Base-by-base conservation (phyloP, 208 protist genomes). In the Wallacemonas sp. region DNA sequence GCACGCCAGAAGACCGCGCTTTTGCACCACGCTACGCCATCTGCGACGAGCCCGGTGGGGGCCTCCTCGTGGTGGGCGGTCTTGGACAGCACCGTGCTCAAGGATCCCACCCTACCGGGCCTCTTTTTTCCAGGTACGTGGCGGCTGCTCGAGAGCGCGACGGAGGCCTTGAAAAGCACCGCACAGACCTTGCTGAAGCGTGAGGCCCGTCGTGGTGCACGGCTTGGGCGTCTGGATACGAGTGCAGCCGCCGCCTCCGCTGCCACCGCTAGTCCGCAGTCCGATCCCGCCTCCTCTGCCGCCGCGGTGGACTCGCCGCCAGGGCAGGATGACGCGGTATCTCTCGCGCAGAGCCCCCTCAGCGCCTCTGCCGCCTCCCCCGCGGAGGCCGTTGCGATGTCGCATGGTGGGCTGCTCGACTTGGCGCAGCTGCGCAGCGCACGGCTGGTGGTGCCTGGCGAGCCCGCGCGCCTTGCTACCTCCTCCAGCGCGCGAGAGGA, bases 31-130 rank as follows among this genome's bases (percentile, higher is more conserved):
- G 56, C 30, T 21, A 27, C 55, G 24, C 51, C 54, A 26, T 38
- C 30, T 26, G n/a, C 15, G 28, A 49, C 19, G 51, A 8, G 9
- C 21, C 9, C 14, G 30, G 46, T 30, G 12, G 64, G 60, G 22
- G 5, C 42, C 9, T n/a, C 19, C 22, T 55, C 62, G 31, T 89
- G 82, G 82, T 89, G 82, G 82, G 68, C 65, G 0, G 46, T 68
- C 6, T 85, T 89, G 39, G 72, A 77, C 15, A n/a, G 24, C 14
- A 68, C 59, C 51, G 82, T 89, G 21, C 59, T 89, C 62, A 55
- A 71, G 17, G 75, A 89, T 56, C 30, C 61, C n/a, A 62, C 59
- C 42, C 68, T 89, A 42, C 76, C 82, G 8, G 79, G 72, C 6
- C 75, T 80, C 55, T 68, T 89, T 1, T 59, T 71, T 36, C 38